These are phyloP conservation scores for Cyberlindnera euphorbiiphila DNA, from an alignment of 805 yeast species.

Conservation along the genomic window DNA sequence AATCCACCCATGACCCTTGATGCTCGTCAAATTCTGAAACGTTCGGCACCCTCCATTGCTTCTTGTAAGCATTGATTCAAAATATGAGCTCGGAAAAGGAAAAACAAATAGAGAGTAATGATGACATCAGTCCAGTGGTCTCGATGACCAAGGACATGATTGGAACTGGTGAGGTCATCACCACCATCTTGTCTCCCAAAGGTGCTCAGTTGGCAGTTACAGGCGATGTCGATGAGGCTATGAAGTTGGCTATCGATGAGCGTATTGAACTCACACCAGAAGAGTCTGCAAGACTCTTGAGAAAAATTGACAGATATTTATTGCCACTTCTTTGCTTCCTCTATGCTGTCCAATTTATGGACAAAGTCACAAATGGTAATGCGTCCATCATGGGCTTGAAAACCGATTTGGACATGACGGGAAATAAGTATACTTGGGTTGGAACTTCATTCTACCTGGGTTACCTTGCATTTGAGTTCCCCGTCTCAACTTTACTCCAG, in stretches of 20 bases:
- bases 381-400: slow-evolving; percentile 51
- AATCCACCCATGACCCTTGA: no score
- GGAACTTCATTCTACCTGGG: slow-evolving; percentile 62
- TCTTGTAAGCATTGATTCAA: not conserved
- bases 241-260: slow-evolving; percentile 7
- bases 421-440: slow-evolving; percentile 47
- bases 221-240: slow-evolving; percentile 15
- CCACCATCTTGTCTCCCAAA: slow-evolving; percentile 10
- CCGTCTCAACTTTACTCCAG: slow-evolving; percentile 45
- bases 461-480: slow-evolving; percentile 53
- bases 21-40: no score
- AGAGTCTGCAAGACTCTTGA: slow-evolving; percentile 4
- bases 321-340: slow-evolving; percentile 10
- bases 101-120: slow-evolving; percentile 4
- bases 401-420: slow-evolving; percentile 42
- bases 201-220: slow-evolving; percentile 6
- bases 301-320: slow-evolving; percentile 9
- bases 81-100: slow-evolving; percentile 11
- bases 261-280: slow-evolving; percentile 6
- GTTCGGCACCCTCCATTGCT: no score
- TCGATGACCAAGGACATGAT: slow-evolving; percentile 11
- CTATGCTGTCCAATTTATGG: slow-evolving; percentile 10
- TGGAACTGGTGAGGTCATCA: slow-evolving; percentile 8
- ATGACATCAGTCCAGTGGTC: slow-evolving; percentile 5
- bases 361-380: slow-evolving; percentile 22